Evolutionary conservation across 352 stramenopile genomes (phyloP).

Genomic region (Globisporangium abappressorium): DNA sequence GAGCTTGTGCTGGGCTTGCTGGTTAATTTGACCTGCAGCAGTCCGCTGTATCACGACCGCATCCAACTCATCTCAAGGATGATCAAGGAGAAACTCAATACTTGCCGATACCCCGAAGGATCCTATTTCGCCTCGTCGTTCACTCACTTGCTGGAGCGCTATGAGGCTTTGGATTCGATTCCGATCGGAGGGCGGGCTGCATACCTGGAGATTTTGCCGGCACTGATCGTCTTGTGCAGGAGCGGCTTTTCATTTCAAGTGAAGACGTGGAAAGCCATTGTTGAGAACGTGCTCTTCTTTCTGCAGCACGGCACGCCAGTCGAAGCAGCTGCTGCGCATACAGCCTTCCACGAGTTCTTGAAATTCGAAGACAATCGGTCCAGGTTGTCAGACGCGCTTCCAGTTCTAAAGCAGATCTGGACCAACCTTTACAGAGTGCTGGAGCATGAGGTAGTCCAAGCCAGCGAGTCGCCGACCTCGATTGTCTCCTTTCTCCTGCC

Average conservation of each 20-base stretch:
- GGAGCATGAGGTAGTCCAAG: neutral
- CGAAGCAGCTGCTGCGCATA: conserved; percentile 6
- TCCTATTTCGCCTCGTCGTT: neutral
- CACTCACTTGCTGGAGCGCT: neutral
- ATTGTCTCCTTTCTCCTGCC: conserved; percentile 5
- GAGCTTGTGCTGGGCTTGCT: neutral
- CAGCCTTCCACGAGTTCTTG: conserved; percentile 11
- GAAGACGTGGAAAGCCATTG: conserved; percentile 8
- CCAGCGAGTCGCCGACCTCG: neutral
- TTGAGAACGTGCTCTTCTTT: conserved; percentile 16
- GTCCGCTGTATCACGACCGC: conserved; percentile 6
- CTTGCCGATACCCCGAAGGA: neutral
- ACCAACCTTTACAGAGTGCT: conserved; percentile 3
- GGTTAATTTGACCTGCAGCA: neutral
- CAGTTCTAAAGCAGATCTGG: conserved; percentile 15
- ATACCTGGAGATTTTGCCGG: conserved; percentile 11
- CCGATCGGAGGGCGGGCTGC: conserved; percentile 4
- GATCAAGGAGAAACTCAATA: neutral
- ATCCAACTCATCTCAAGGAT: neutral
- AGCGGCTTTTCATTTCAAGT: neutral
- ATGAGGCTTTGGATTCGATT: conserved; percentile 3
- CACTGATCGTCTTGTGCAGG: neutral
- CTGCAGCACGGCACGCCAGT: conserved; percentile 1
- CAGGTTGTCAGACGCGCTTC: neutral
- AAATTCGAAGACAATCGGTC: neutral